phyloP scores from a whole-genome alignment of 768 basidiomycete genomes.

The Sarcomyxa edulis region DNA sequence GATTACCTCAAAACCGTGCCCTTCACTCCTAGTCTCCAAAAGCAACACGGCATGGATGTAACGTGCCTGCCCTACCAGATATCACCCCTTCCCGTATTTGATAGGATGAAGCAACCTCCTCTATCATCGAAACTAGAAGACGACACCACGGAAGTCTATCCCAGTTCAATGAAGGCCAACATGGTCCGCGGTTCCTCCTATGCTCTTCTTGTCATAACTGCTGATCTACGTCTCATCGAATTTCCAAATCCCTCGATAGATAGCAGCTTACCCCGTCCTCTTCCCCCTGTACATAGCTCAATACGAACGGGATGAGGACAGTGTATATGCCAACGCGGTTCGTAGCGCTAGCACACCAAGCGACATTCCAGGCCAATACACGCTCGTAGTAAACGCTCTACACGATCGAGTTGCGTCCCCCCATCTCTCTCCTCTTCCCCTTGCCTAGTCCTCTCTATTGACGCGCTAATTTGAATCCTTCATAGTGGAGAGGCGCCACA shows the following conservation, averaged over 20 bases:
- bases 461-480: neutral
- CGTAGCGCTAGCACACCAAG: too few species aligned
- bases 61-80: constrained; percentile 53
- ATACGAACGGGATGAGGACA: constrained; percentile 30
- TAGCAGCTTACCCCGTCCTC: constrained; percentile 57
- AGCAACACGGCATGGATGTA: constrained; percentile 44
- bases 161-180: constrained; percentile 35
- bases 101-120: constrained; percentile 24
- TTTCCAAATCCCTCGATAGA: constrained; percentile 25
- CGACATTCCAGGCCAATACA: constrained; percentile 29
- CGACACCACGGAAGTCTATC: constrained; percentile 32
- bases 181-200: constrained; percentile 36
- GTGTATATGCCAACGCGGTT: constrained; percentile 4
- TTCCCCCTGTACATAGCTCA: constrained; percentile 59
- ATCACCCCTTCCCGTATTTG: constrained; percentile 48
- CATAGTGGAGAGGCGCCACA: neutral
- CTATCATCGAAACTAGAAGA: constrained; percentile 30
- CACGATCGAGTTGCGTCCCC: neutral
- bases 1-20: constrained; percentile 27
- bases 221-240: constrained; percentile 6
- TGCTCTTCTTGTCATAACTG: neutral
- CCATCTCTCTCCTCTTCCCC: constrained; percentile 2
- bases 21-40: constrained; percentile 41
- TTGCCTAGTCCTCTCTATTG: constrained; percentile 7
- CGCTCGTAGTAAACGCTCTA: constrained; percentile 17